phyloP scores from a whole-genome alignment of 306 rosid species.

The Acacia acuminata region DNA sequence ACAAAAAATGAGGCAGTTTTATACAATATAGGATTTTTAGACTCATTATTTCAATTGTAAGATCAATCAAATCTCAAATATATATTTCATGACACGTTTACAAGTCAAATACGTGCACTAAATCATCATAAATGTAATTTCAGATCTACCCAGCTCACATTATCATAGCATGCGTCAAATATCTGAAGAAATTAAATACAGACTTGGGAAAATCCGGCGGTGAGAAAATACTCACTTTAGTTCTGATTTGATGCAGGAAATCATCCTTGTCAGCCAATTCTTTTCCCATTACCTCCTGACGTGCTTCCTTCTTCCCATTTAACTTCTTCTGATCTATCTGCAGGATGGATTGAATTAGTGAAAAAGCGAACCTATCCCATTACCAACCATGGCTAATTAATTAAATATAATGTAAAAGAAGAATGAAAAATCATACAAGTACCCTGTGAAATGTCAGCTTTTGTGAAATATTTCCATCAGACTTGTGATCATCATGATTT shows the following conservation, averaged over 20 bases:
- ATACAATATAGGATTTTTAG: neutral
- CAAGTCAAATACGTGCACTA: neutral
- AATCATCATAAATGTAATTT: neutral
- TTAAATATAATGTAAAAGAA: constrained; percentile 2
- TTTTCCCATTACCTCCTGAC: constrained; percentile 46
- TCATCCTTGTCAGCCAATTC: constrained; percentile 1
- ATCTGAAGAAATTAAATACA: neutral
- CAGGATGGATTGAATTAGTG: constrained; percentile 14
- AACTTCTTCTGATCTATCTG: constrained; percentile 39
- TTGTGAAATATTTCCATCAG: constrained; percentile 39
- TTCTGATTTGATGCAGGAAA: constrained; percentile 59
- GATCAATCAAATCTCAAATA: neutral
- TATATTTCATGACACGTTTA: neutral
- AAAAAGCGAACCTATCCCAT: constrained; percentile 21
- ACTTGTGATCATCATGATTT: constrained; percentile 21
- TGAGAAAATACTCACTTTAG: constrained; percentile 53
- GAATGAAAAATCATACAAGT: neutral
- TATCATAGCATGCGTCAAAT: neutral
- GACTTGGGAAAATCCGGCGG: no score
- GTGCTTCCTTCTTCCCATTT: constrained; percentile 48
- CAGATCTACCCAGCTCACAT: neutral
- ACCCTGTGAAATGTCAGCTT: constrained; percentile 31
- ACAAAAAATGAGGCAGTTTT: no score
- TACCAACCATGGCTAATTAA: neutral
- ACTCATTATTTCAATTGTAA: neutral